These are phyloP conservation scores for Suhomyces guaymorum DNA, from an alignment of 1,139 yeast genomes.

Conservation along the genomic window DNA sequence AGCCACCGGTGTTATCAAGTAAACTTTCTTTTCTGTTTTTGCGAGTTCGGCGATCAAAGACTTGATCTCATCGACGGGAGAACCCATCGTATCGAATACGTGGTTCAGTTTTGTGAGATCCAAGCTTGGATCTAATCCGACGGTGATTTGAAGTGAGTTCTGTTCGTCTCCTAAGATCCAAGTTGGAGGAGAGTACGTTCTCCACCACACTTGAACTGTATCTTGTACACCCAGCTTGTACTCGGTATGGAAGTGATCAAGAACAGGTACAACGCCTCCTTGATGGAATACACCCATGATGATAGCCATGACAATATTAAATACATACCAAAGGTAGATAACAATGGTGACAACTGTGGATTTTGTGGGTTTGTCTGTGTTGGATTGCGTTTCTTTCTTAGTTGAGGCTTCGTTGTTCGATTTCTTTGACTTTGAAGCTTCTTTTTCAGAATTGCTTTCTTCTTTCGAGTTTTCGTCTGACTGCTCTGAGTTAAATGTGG, in stretches of 20 bases:
- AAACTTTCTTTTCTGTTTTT: conserved; percentile 18
- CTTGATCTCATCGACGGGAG: conserved; percentile 31
- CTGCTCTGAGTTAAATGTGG: too few species aligned
- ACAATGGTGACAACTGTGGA: conserved; percentile 20
- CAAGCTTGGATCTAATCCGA: conserved; percentile 20
- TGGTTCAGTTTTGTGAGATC: conserved; percentile 15
- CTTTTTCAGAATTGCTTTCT: too few species aligned
- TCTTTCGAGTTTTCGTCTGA: too few species aligned
- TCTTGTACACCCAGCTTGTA: conserved; percentile 18
- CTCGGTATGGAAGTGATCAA: conserved; percentile 34
- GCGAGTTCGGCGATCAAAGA: conserved; percentile 18
- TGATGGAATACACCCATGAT: conserved; percentile 86
- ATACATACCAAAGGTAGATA: conserved; percentile 58
- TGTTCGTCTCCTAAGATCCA: conserved; percentile 64
- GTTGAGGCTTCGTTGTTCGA: too few species aligned
- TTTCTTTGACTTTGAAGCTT: too few species aligned
- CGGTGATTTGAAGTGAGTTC: conserved; percentile 20
- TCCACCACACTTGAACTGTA: conserved; percentile 76
- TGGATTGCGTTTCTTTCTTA: background rate
- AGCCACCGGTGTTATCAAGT: conserved; percentile 51
- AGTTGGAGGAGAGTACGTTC: conserved; percentile 89
- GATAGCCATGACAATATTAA: conserved; percentile 59
- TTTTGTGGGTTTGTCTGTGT: background rate
- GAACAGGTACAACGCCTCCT: conserved; percentile 80
- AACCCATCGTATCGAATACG: conserved; percentile 61